A percentile compares a stretch with the other conserved stretches of the same genome.
phyloP scores from a whole-genome alignment of 768 basidiomycete species.

The Boletales sp. region DNA sequence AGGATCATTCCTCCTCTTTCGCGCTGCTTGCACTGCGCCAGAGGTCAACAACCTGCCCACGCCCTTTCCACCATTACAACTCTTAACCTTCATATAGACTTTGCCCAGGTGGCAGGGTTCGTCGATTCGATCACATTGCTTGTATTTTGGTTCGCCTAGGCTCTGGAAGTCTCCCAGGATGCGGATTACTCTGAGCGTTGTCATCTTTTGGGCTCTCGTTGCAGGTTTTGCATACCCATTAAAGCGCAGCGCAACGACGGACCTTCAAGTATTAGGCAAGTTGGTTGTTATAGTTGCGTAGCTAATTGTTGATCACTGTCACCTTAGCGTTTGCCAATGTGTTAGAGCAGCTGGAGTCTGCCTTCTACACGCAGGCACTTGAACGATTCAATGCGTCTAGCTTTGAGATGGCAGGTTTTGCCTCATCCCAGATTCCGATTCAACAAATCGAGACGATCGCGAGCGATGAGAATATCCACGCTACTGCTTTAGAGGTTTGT shows the following conservation, averaged over 20 bases:
- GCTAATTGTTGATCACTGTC: background rate
- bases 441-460: constrained; percentile 62
- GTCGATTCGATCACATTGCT: background rate
- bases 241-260: constrained; percentile 2
- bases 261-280: constrained; percentile 57
- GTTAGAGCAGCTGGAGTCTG: constrained; percentile 67
- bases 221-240: constrained; percentile 7
- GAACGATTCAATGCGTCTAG: constrained; percentile 59
- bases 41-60: no score
- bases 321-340: constrained; percentile 68
- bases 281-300: constrained; percentile 8
- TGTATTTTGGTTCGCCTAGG: constrained; percentile 28
- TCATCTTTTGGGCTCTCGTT: constrained; percentile 1
- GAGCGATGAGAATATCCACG: constrained; percentile 60
- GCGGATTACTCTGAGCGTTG: background rate
- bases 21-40: background rate
- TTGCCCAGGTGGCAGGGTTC: constrained; percentile 35
- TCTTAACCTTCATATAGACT: background rate
- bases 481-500: constrained; percentile 48
- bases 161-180: constrained; percentile 9
- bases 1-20: background rate
- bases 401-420: constrained; percentile 64
- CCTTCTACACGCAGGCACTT: constrained; percentile 67
- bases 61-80: background rate
- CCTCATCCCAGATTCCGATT: constrained; percentile 47